Percentiles rank a stretch among this genome's conserved stretches.
These are phyloP conservation scores for Fusarium neocosmosporiellum DNA, from an alignment of 2,329 filamentous ascomycete genomes.

Conservation along the genomic window DNA sequence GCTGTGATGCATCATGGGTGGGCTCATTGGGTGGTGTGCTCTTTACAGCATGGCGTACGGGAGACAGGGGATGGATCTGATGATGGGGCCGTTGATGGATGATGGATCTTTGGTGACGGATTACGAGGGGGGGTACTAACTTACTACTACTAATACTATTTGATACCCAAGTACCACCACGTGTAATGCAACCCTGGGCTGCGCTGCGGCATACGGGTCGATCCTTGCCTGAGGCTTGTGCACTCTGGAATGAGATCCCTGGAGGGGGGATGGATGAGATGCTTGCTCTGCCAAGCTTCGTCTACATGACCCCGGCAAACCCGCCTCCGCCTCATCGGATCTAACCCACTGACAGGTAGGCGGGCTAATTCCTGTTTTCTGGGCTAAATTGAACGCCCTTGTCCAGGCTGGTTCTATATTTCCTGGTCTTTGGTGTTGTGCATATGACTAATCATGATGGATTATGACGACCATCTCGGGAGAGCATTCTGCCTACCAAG, in stretches of 20 bases:
- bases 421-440: background rate
- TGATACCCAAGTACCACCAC: constrained; percentile 3
- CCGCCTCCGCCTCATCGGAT: background rate
- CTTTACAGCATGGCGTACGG: constrained; percentile 13
- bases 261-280: background rate
- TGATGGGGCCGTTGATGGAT: background rate
- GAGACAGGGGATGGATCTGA: background rate
- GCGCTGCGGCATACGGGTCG: background rate
- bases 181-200: background rate
- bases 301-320: background rate
- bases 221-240: background rate
- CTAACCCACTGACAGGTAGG: background rate
- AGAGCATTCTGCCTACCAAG: background rate
- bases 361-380: background rate
- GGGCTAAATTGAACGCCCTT: background rate
- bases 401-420: background rate
- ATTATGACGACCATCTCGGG: background rate
- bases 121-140: background rate
- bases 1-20: background rate
- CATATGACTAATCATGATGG: background rate
- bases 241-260: background rate
- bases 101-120: background rate
- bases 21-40: background rate
- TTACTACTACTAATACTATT: background rate
- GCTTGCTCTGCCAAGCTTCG: background rate